These are phyloP conservation scores for Penicillium arizonense DNA, from an alignment of 495 filamentous ascomycete species.

Conservation along the genomic window DNA sequence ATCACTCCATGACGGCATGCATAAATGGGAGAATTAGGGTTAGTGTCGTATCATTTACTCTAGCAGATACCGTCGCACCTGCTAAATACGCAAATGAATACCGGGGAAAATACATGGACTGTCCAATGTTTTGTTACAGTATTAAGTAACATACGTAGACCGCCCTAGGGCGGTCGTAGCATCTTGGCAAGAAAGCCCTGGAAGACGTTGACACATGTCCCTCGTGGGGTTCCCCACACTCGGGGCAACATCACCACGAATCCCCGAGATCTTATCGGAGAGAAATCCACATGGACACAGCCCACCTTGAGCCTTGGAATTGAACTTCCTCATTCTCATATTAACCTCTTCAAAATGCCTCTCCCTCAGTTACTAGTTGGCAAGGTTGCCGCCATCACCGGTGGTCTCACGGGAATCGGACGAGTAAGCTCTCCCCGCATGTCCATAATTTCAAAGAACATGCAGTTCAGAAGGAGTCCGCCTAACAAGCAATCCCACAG, in stretches of 20 bases:
- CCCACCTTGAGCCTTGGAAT: neutral
- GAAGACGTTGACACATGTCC: conserved; percentile 1
- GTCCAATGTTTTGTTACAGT: too few relatives aligned
- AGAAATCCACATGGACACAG: neutral
- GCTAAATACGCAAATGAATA: too few relatives aligned
- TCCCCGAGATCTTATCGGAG: conserved; percentile 28
- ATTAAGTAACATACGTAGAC: too few relatives aligned
- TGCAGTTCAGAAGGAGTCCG: neutral
- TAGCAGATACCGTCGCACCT: too few relatives aligned
- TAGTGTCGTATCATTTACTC: too few relatives aligned
- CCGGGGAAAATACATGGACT: too few relatives aligned
- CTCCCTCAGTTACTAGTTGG: conserved; percentile 54
- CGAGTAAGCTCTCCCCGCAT: conserved; percentile 32
- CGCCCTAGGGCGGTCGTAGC: too few relatives aligned
- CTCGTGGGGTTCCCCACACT: conserved; percentile 21
- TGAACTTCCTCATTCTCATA: neutral
- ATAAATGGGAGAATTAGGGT: too few relatives aligned
- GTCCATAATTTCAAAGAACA: too few relatives aligned
- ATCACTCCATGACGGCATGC: too few relatives aligned
- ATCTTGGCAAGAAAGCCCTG: too few relatives aligned
- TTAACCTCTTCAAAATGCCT: conserved; percentile 23
- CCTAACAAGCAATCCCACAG: conserved; percentile 1
- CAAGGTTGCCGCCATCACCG: conserved; percentile 75
- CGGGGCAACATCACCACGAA: conserved; percentile 35
- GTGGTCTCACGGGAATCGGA: conserved; percentile 74